A percentile compares a stretch with the other conserved stretches of the same genome.
phyloP scores from a whole-genome alignment of 1,139 yeast species.

The Taiozyma sp. region DNA sequence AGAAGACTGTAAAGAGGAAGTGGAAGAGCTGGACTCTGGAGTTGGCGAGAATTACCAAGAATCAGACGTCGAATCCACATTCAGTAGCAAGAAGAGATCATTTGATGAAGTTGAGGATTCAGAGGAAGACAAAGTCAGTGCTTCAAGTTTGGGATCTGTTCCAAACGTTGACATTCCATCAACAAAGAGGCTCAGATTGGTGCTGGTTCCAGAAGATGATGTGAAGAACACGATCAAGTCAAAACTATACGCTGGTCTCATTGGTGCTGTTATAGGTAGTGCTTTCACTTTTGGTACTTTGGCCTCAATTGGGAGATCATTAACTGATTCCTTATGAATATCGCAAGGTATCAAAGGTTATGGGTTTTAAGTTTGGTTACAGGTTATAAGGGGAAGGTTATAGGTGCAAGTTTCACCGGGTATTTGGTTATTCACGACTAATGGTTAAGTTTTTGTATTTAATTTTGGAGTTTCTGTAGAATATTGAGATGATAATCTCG shows the following conservation, averaged over 20 bases:
- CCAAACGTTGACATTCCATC: background rate
- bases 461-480: background rate
- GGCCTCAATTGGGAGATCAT: conserved; percentile 6
- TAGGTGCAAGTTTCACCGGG: background rate
- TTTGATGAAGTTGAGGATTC: background rate
- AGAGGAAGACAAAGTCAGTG: background rate
- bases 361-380: background rate
- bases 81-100: conserved; percentile 1
- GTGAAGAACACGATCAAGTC: background rate
- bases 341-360: background rate
- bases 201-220: background rate
- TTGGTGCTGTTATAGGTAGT: conserved; percentile 10
- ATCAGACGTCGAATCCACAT: background rate
- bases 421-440: background rate
- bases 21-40: background rate
- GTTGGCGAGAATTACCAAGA: conserved; percentile 1
- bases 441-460: background rate
- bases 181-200: background rate
- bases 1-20: background rate
- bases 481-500: no score
- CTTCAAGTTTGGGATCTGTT: background rate
- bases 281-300: conserved; percentile 11
- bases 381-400: background rate
- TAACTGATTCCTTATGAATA: background rate
- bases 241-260: background rate